Conservation (phyloP, 208 protist species). For the Trypanosoma rangeli region DNA sequence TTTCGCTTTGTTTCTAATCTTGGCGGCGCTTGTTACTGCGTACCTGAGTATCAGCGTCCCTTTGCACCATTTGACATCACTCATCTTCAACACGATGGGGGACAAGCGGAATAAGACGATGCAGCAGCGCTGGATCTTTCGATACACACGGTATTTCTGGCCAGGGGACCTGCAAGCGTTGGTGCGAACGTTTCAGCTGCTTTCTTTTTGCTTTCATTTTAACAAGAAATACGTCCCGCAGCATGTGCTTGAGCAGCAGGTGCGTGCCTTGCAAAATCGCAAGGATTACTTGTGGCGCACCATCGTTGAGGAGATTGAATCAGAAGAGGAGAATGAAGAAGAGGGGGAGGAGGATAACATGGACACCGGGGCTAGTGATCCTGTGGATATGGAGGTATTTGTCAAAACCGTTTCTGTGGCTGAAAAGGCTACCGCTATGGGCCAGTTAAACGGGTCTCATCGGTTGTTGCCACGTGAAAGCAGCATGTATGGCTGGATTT, state of each 20-base stretch:
- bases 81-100: constrained; percentile 55
- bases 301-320: constrained; percentile 14
- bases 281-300: constrained; percentile 25
- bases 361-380: constrained; percentile 19
- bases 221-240: constrained; percentile 90
- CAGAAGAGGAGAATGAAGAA: constrained; percentile 8
- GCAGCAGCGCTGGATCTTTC: constrained; percentile 33
- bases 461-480: background rate
- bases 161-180: constrained; percentile 70
- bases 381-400: constrained; percentile 17
- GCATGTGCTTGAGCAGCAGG: constrained; percentile 69
- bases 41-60: constrained; percentile 81
- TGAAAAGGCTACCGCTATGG: background rate
- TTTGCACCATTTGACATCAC: constrained; percentile 57
- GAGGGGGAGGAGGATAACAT: constrained; percentile 34
- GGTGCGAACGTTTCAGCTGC: constrained; percentile 55
- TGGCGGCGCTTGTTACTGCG: constrained; percentile 44
- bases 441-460: background rate
- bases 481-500: background rate
- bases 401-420: constrained; percentile 20
- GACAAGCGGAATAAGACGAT: constrained; percentile 24
- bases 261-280: constrained; percentile 37
- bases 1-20: constrained; percentile 53
- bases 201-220: constrained; percentile 68
- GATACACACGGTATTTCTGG: constrained; percentile 54